phyloP scores from a whole-genome alignment of 106 monocot species.

The Vanilla planifolia region DNA sequence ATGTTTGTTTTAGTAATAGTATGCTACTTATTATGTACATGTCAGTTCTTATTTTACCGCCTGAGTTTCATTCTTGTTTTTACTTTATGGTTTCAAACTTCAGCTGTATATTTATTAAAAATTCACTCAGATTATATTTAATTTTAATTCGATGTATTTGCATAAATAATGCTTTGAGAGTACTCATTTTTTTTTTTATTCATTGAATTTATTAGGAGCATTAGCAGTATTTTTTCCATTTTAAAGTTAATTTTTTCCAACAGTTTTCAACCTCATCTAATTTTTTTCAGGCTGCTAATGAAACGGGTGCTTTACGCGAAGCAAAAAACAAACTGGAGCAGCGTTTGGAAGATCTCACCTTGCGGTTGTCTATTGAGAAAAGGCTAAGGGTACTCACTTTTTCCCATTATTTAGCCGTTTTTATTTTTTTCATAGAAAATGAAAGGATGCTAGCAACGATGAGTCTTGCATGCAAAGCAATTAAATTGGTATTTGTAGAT shows the following conservation, averaged over 20 bases:
- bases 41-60: not conserved
- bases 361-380: constrained; percentile 65
- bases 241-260: not conserved
- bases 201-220: too few relatives aligned
- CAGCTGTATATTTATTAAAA: too few relatives aligned
- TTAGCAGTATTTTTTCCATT: too few relatives aligned
- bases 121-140: too few relatives aligned
- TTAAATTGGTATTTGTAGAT: too few relatives aligned
- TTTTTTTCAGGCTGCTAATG: constrained; percentile 63
- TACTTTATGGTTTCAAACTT: not conserved
- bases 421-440: not conserved
- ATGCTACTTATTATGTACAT: not conserved
- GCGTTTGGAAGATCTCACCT: constrained; percentile 64
- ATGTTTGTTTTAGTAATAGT: not conserved
- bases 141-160: too few relatives aligned
- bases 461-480: too few relatives aligned
- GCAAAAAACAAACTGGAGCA: constrained; percentile 90
- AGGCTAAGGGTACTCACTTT: constrained; percentile 43
- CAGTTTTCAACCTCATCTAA: not conserved
- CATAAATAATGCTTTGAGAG: too few relatives aligned
- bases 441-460: too few relatives aligned
- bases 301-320: constrained; percentile 82
- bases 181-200: too few relatives aligned
- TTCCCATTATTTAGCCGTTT: not conserved
- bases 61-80: not conserved